These are phyloP conservation scores for Pleurotus citrinopileatus DNA, from an alignment of 768 basidiomycete species.

Conservation along the genomic window DNA sequence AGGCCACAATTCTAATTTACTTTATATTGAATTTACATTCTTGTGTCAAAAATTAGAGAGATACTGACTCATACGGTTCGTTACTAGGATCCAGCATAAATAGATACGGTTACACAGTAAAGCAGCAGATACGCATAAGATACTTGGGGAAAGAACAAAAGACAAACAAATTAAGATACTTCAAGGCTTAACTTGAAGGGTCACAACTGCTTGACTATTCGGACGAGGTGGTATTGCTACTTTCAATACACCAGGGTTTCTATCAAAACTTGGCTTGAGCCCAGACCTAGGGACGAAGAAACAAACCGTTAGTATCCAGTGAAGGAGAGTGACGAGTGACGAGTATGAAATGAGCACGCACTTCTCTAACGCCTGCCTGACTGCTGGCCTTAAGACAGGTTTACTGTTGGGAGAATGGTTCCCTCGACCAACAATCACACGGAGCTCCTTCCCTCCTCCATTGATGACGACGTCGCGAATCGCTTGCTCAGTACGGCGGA, in stretches of 20 bases:
- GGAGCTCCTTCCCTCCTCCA: constrained; percentile 29
- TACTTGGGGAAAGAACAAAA: too few relatives aligned
- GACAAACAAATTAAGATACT: too few relatives aligned
- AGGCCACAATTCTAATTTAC: too few relatives aligned
- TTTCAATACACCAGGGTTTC: constrained; percentile 9
- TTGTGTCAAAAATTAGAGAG: too few relatives aligned
- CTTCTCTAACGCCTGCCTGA: constrained; percentile 75
- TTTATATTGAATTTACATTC: too few relatives aligned
- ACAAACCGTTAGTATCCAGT: neutral
- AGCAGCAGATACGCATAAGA: too few relatives aligned
- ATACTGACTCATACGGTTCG: too few relatives aligned
- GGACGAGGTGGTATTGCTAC: neutral
- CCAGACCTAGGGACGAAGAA: neutral
- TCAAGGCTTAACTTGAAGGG: too few relatives aligned
- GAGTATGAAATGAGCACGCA: constrained; percentile 21
- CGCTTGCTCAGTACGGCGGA: constrained; percentile 39
- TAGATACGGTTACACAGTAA: neutral
- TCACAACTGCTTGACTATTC: neutral
- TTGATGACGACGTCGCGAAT: constrained; percentile 32
- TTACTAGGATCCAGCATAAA: too few relatives aligned
- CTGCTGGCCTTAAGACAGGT: constrained; percentile 80
- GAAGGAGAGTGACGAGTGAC: neutral
- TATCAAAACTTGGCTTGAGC: constrained; percentile 3
- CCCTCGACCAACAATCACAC: constrained; percentile 71
- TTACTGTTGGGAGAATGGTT: constrained; percentile 68